Percentiles rank a stretch among this genome's conserved stretches.
These are phyloP conservation scores for Pseudozyma flocculosa DNA, from an alignment of 1,284 basidiomycete species.

Conservation along the genomic window DNA sequence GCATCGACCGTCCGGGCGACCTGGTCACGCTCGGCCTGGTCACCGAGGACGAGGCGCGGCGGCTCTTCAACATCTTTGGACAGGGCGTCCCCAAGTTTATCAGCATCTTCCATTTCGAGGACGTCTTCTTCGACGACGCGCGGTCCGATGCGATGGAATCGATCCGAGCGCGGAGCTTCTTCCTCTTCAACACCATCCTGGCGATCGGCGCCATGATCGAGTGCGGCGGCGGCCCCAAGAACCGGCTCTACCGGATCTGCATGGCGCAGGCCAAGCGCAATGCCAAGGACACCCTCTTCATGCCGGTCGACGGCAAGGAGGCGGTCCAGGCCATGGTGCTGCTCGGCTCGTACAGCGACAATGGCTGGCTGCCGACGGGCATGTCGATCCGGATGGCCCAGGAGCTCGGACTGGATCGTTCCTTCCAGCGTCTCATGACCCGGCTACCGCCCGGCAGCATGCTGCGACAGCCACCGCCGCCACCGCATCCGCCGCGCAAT, in stretches of 20 bases:
- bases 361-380: constrained; percentile 86
- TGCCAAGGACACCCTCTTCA: constrained; percentile 85
- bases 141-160: constrained; percentile 74
- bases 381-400: constrained; percentile 92
- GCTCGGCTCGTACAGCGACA: constrained; percentile 87
- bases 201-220: constrained; percentile 87
- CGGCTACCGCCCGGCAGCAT: constrained; percentile 11
- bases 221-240: constrained; percentile 79
- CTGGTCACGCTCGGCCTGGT: constrained; percentile 60
- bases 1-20: constrained; percentile 9
- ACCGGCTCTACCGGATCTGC: constrained; percentile 81
- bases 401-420: constrained; percentile 85
- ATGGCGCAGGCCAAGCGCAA: constrained; percentile 91
- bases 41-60: constrained; percentile 73
- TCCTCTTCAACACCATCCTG: constrained; percentile 86
- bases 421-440: constrained; percentile 76
- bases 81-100: constrained; percentile 72
- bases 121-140: constrained; percentile 82
- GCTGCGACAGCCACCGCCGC: constrained; percentile 15
- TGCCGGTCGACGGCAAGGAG: constrained; percentile 86
- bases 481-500: constrained; percentile 9
- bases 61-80: constrained; percentile 51
- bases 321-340: constrained; percentile 92
- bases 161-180: constrained; percentile 83
- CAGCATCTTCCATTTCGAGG: constrained; percentile 89